Base-by-base conservation (phyloP, 257 asterid species). In the Thymus mandschuricus region DNA sequence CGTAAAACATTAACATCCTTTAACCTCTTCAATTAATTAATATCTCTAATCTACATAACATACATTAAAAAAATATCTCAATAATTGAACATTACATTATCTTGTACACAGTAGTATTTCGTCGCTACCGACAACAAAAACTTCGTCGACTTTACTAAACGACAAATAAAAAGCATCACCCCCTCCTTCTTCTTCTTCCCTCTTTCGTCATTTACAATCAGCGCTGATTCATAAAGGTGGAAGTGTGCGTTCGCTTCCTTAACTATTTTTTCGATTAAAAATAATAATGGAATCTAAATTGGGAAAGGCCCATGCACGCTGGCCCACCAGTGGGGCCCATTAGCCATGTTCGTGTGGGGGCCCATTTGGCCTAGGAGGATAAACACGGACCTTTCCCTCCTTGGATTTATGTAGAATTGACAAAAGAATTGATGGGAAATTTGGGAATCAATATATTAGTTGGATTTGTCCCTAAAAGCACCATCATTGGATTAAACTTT, bases 301-400 rank as follows among this genome's bases (percentile, higher is more conserved):
- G 6, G 6, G 7, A 38, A 38, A 38, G 4, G 41, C 41, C 13
- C 60, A 8, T 54, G 60, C 29, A 55, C 3, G 33, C 30, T 55
- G 38, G 5, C 27, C 64, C 64, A 31, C 45, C 2, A 1, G 9
- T 58, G 64, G 64, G 64, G 35, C 64, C 64, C 64, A 9, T 10
- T n/a, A 10, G 63, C 43, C 66, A 60, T 38, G 66, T 60, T 60
- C 49, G 9, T 1, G 15, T 60, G 66, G 66, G 66, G 66, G 1
- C 66, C 65, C 66, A 56, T 2, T 29, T 55, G 3, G 10, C 65
- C 28, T 21, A 11, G 10, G 41, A 38, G 41, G 41, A 38, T 38
- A 38, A 38, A 38, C 8, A 60, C 44, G 31, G 6, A 31, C 5
- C 31, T 35, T 35, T n/a, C 21, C 21, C 21, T 21, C 21, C 21